Base-by-base conservation (phyloP, 2,329 filamentous ascomycete species). In the Apiospora sp. region DNA sequence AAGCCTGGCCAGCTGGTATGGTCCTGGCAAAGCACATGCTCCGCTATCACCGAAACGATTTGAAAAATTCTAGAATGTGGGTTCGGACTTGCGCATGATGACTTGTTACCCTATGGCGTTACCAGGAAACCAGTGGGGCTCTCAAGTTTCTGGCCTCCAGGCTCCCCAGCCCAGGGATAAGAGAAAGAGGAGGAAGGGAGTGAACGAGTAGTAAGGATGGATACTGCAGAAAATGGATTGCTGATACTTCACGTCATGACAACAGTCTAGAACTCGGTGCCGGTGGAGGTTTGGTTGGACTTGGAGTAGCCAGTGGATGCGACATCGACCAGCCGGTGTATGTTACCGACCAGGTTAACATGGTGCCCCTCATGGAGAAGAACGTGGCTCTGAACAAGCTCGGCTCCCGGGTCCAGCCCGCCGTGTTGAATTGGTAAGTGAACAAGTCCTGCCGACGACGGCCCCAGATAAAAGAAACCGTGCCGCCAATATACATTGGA, bases 1-100 rank as follows among this genome's bases (percentile, higher is more conserved):
- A 97, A 83, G 88, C 97, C 14, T 98, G 96, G 96, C 96, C 95
- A 3, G 96, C 96, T 0, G 96, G 96, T 14, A 93, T 97, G 91
- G 90, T 96, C 22, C 86, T 99, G 71, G 90, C 93, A 27, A 94
- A 92, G 82, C 97, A 98, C 81, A 89, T 98, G 88, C 87, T 98
- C 73, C 89, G 92, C 70, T 92, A 92, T 79, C 93, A 94, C 77
- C 86, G 85, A 74, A 84, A 88, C n/a, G 85, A 89, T 76, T 82
- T 97, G 75, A 83, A 82, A 72, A 85, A 89, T 72, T 92, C 93
- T 75, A 89, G 90, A 82, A 94, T 97, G 94, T 97, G 82, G 82
- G 92, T 89, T 78, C 68, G 67, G 51, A 70, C 19, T 48, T 70
- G 41, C 44, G 27, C 46, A 49, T 43, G 19, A 54, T 72, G 34